Percentiles rank a stretch among this genome's conserved stretches.
phyloP scores from a whole-genome alignment of 83 land plant genomes.

The Isoetes engelmannii region DNA sequence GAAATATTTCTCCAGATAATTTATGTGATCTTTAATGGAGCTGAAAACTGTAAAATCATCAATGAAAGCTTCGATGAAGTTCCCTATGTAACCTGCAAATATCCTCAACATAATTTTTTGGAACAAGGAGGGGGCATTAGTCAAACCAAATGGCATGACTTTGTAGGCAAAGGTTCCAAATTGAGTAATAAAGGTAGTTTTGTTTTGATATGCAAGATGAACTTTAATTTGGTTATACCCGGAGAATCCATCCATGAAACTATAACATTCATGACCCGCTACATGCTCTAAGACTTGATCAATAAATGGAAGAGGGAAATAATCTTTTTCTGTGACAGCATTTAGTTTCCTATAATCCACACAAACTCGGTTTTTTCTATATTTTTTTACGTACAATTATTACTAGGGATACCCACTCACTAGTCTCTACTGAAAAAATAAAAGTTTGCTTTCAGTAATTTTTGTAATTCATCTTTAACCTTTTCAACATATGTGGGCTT shows the following conservation, averaged over 20 bases:
- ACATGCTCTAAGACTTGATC: not conserved
- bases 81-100: no score
- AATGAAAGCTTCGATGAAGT: no score
- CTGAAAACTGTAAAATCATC: no score
- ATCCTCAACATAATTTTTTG: no score
- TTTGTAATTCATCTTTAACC: not conserved
- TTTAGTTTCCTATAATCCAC: not conserved
- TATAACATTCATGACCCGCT: not conserved
- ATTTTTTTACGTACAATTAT: no score
- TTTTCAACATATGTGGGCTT: not conserved
- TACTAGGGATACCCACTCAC: no score
- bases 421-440: no score
- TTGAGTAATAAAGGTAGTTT: not conserved
- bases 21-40: no score
- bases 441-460: no score
- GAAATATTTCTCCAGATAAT: no score
- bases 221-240: not conserved
- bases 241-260: not conserved
- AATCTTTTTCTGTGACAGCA: not conserved
- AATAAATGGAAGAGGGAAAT: not conserved
- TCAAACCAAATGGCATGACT: not conserved
- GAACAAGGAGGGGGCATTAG: no score
- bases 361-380: no score
- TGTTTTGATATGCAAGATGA: not conserved
- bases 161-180: not conserved